Evolutionary conservation across 2,329 filamentous ascomycete species (phyloP).

Genomic region (Furcasterigmium sp.): DNA sequence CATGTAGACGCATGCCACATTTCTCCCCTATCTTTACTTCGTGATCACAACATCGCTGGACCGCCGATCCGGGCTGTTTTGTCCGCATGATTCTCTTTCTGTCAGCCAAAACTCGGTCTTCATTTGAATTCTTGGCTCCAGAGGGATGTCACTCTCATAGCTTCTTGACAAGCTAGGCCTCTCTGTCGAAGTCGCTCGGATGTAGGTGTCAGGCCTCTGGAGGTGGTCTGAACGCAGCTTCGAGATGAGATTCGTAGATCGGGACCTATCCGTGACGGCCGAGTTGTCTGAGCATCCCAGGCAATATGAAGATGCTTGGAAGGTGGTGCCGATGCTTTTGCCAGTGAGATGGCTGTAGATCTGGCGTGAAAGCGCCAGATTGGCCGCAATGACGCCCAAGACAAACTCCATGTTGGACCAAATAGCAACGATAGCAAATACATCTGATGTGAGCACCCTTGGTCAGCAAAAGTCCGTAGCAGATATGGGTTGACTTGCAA

Average conservation of each 20-base stretch:
- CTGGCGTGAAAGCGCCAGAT: conserved; percentile 17
- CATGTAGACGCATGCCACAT: too few relatives aligned
- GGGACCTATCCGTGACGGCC: conserved; percentile 3
- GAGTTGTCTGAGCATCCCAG: too few relatives aligned
- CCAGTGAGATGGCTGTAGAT: conserved; percentile 17
- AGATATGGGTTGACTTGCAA: too few relatives aligned
- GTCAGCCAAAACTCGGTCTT: conserved; percentile 14
- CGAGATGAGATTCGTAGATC: conserved; percentile 7
- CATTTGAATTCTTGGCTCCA: conserved; percentile 14
- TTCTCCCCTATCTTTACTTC: too few relatives aligned
- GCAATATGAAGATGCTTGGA: conserved; percentile 6
- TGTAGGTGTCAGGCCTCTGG: conserved; percentile 6
- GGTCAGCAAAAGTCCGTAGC: background rate
- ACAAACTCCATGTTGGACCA: conserved; percentile 32
- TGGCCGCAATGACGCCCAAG: conserved; percentile 30
- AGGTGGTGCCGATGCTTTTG: conserved; percentile 1
- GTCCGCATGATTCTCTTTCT: too few relatives aligned
- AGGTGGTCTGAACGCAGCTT: conserved; percentile 10
- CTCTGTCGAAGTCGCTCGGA: conserved; percentile 7
- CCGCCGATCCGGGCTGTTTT: too few relatives aligned
- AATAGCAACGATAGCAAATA: conserved; percentile 27
- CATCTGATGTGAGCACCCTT: conserved; percentile 16
- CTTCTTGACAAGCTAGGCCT: conserved; percentile 10
- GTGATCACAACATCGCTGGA: too few relatives aligned
- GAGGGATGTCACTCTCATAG: conserved; percentile 14